phyloP scores from a whole-genome alignment of 345 rosid genomes.

The Citrus unshiu region DNA sequence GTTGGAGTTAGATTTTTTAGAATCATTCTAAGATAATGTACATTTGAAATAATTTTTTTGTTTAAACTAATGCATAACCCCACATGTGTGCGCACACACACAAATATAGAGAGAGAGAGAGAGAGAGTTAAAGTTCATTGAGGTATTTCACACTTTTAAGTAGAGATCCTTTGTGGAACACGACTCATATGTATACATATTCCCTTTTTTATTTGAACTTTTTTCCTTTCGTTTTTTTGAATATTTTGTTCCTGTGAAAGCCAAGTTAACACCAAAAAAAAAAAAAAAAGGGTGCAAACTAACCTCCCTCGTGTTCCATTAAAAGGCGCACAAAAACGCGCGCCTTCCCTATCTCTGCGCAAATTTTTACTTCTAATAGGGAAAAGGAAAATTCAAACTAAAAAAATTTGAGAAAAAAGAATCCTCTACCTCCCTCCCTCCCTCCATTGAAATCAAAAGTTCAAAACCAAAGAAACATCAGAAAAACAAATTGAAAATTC shows the following conservation, averaged over 20 bases:
- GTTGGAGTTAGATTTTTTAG: not conserved
- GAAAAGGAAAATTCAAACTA: not conserved
- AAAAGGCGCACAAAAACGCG: not conserved
- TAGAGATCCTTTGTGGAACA: too few relatives aligned
- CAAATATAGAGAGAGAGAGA: too few relatives aligned
- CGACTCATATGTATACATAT: too few relatives aligned
- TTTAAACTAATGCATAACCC: too few relatives aligned
- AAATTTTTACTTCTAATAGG: not conserved
- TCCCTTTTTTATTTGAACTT: too few relatives aligned
- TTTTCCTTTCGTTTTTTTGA: too few relatives aligned
- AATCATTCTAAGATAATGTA: too few relatives aligned
- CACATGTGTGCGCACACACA: too few relatives aligned
- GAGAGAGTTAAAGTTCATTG: too few relatives aligned
- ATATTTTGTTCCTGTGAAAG: too few relatives aligned
- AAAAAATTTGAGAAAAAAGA: not conserved
- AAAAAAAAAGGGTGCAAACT: not conserved
- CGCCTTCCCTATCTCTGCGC: not conserved
- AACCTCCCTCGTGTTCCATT: not conserved
- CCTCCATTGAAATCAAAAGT: conserved; percentile 8
- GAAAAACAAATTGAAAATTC: conserved; percentile 1
- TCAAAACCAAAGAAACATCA: not conserved
- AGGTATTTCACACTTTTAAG: too few relatives aligned
- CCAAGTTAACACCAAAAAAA: not conserved
- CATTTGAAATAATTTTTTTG: not conserved
- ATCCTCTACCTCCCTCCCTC: not conserved